A percentile compares a stretch with the other conserved stretches of the same genome.
Conservation (phyloP, 768 basidiomycete genomes). For the Tricholoma saponaceum region DNA sequence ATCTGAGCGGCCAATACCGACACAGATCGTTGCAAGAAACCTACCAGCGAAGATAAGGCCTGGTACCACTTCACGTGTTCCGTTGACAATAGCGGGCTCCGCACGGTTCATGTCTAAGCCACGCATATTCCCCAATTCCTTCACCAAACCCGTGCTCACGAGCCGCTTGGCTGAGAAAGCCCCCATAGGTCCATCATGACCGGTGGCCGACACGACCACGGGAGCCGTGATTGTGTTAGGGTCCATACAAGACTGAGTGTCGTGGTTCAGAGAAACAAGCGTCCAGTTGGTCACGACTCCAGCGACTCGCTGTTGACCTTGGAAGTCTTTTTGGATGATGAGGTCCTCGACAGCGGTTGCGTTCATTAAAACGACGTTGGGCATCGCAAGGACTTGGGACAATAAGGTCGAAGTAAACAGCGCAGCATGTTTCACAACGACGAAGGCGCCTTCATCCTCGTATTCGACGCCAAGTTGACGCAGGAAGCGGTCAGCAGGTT, state of each 20-base stretch:
- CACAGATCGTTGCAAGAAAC: constrained; percentile 14
- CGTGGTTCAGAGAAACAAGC: constrained; percentile 55
- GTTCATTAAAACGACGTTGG: constrained; percentile 74
- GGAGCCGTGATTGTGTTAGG: constrained; percentile 82
- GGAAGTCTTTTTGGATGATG: constrained; percentile 60
- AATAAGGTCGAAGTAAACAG: constrained; percentile 77
- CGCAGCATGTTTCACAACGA: constrained; percentile 80
- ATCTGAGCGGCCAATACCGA: neutral
- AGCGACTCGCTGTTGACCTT: constrained; percentile 45
- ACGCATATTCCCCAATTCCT: constrained; percentile 76
- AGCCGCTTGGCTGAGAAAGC: constrained; percentile 79
- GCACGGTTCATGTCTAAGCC: constrained; percentile 79
- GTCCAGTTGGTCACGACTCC: constrained; percentile 54
- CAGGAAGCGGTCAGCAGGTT: constrained; percentile 73
- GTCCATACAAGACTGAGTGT: constrained; percentile 77
- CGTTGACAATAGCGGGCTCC: constrained; percentile 78
- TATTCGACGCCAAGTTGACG: constrained; percentile 65
- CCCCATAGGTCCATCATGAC: constrained; percentile 78
- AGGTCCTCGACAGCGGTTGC: constrained; percentile 82
- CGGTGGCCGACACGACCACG: constrained; percentile 65
- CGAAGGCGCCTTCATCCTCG: constrained; percentile 74
- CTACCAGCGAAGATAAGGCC: constrained; percentile 71
- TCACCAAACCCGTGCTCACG: constrained; percentile 68
- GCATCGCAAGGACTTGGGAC: constrained; percentile 63
- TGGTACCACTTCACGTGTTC: constrained; percentile 71